phyloP scores from a whole-genome alignment of 129 eudicot genomes.

The Helianthus annuus region HanXRQr2.0-SUNRISE NC_035439.2:46309613-46310112 shows the following conservation, averaged over 20 bases:
- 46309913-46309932: neutral
- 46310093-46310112: too few relatives aligned
- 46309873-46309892: slow-evolving; percentile 36
- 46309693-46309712: slow-evolving; percentile 51
- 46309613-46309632: slow-evolving; percentile 43
- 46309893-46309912: slow-evolving; percentile 9
- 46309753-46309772: slow-evolving; percentile 24
- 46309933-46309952: too few relatives aligned
- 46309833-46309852: slow-evolving; percentile 73
- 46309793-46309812: neutral
- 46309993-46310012: neutral
- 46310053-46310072: too few relatives aligned
- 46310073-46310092: too few relatives aligned
- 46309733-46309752: slow-evolving; percentile 19
- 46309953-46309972: too few relatives aligned
- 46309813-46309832: slow-evolving; percentile 38
- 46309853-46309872: slow-evolving; percentile 83
- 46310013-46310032: too few relatives aligned
- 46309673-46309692: slow-evolving; percentile 61
- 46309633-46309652: slow-evolving; percentile 63
- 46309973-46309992: neutral
- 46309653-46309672: slow-evolving; percentile 49
- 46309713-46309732: neutral
- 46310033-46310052: too few relatives aligned
- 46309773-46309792: slow-evolving; percentile 6